These are phyloP conservation scores for Talaromyces sp. DNA, from an alignment of 2,329 filamentous ascomycete genomes.

Conservation along the genomic window DNA sequence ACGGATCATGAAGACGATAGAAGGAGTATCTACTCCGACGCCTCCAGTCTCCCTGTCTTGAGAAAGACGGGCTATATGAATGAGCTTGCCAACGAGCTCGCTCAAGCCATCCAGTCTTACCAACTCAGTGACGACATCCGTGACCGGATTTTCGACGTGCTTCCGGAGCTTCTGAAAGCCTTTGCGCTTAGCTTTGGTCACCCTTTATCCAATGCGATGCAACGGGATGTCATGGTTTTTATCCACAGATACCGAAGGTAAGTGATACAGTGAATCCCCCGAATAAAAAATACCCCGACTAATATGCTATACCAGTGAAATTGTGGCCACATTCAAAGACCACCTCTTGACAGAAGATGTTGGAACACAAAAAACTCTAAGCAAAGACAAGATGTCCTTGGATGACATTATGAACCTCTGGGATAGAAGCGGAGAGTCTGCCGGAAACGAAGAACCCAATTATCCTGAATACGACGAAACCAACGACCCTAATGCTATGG, in stretches of 20 bases:
- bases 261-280: neutral
- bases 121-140: neutral
- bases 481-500: neutral
- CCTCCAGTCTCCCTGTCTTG: neutral
- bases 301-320: neutral
- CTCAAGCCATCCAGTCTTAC: conserved; percentile 1
- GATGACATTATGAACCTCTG: conserved; percentile 7
- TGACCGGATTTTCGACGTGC: neutral
- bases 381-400: neutral
- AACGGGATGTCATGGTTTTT: conserved; percentile 10
- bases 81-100: conserved; percentile 1
- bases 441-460: neutral
- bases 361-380: neutral
- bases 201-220: neutral
- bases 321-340: neutral
- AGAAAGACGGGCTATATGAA: conserved; percentile 2
- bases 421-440: neutral
- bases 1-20: neutral
- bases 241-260: conserved; percentile 9
- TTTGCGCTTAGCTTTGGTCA: conserved; percentile 7
- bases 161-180: conserved; percentile 5
- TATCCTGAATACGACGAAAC: neutral
- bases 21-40: conserved; percentile 1
- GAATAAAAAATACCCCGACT: neutral
- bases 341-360: neutral